These are phyloP conservation scores for Tilletiaria anomala DNA, from an alignment of 1,284 basidiomycete species.

Conservation along the genomic window DNA sequence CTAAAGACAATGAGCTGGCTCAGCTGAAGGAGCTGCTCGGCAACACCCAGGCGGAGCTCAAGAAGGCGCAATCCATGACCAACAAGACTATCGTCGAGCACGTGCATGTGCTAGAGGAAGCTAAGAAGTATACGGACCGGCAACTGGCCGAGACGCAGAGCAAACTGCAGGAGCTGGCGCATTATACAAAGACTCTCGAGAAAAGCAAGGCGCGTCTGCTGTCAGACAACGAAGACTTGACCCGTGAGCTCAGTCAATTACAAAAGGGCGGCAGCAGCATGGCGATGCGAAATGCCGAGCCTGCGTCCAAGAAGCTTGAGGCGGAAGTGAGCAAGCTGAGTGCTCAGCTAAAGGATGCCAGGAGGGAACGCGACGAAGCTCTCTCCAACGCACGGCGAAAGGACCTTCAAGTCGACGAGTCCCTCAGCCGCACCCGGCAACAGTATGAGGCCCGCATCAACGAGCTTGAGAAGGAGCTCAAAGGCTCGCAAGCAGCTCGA, in stretches of 20 bases:
- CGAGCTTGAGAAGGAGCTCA: conserved; percentile 53
- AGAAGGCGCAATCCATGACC: conserved; percentile 50
- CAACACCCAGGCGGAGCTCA: conserved; percentile 42
- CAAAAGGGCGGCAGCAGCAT: conserved; percentile 7
- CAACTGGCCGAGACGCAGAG: conserved; percentile 68
- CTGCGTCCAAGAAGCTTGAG: conserved; percentile 1
- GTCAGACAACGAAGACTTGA: conserved; percentile 71
- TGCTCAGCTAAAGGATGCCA: conserved; percentile 6
- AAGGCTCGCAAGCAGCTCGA: conserved; percentile 41
- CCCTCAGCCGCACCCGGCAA: conserved; percentile 53
- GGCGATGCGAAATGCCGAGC: conserved; percentile 2
- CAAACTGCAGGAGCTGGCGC: conserved; percentile 57
- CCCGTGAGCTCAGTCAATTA: conserved; percentile 55
- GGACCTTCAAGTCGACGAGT: conserved; percentile 54
- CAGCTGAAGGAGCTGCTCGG: conserved; percentile 63
- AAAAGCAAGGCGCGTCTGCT: conserved; percentile 62
- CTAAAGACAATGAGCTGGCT: conserved; percentile 66
- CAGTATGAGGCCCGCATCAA: conserved; percentile 55
- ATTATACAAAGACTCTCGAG: conserved; percentile 68
- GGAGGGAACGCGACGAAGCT: conserved; percentile 34
- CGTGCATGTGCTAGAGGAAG: conserved; percentile 90
- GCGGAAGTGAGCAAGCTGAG: background rate
- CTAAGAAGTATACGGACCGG: conserved; percentile 85
- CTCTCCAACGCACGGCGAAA: conserved; percentile 49
- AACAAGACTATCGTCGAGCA: conserved; percentile 99